Percentiles rank a stretch among this genome's conserved stretches.
Conservation (phyloP, 805 yeast genomes). For the Wickerhamomyces sydowiorum region DNA sequence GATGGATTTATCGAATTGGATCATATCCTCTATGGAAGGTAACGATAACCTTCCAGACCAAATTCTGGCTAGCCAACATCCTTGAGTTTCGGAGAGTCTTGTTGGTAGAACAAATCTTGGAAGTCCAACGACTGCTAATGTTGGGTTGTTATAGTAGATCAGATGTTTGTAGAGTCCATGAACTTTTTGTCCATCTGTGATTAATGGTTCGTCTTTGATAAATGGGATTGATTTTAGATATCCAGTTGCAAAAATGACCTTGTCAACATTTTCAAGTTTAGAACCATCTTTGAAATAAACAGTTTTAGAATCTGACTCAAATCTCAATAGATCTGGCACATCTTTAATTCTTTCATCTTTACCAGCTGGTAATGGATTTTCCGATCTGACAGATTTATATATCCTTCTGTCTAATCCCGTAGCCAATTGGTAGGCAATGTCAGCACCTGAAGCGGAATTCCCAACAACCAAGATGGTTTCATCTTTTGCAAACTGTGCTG, state of each 20-base stretch:
- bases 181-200: constrained; percentile 42
- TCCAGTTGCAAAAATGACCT: constrained; percentile 69
- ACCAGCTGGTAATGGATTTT: constrained; percentile 38
- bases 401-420: constrained; percentile 34
- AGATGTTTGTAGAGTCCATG: constrained; percentile 56
- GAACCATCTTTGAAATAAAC: constrained; percentile 47
- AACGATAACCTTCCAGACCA: constrained; percentile 48
- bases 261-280: constrained; percentile 42
- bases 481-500: constrained; percentile 33
- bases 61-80: constrained; percentile 56
- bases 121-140: constrained; percentile 56
- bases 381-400: constrained; percentile 45
- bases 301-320: constrained; percentile 31
- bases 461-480: constrained; percentile 62
- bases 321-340: constrained; percentile 35
- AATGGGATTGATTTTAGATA: constrained; percentile 64
- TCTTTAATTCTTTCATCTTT: constrained; percentile 33
- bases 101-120: constrained; percentile 61
- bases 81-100: constrained; percentile 58
- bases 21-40: constrained; percentile 45
- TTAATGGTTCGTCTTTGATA: constrained; percentile 32
- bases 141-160: constrained; percentile 53
- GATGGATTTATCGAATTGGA: constrained; percentile 32
- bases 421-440: constrained; percentile 59
- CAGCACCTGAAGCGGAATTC: constrained; percentile 72